Evolutionary conservation across 176 grass and related monocot species (phyloP), one percentile per base, ranked within the genome.

Genomic region (Aegilops umbellulata): DNA sequence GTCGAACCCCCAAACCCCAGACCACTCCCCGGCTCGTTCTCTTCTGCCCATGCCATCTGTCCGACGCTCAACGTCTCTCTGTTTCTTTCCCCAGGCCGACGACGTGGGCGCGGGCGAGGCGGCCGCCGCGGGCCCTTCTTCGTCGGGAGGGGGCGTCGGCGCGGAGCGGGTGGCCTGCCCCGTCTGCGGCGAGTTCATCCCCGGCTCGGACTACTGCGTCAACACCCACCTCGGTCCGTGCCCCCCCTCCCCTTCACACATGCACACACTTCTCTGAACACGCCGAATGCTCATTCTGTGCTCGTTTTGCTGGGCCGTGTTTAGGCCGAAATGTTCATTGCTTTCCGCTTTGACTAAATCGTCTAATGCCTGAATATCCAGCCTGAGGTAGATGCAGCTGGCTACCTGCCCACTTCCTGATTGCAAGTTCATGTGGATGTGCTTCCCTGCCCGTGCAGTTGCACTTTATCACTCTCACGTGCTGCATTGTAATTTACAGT

Each of bases 141-240:
- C 81, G 35, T 29, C 83, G 19, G 82, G 86, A 60, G 77, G 74
- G 51, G 10, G 31, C 34, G 58, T 7, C 15, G 55, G 17, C 10
- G 32, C 32, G 65, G 97, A 88, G 61, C 82, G 74, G 90, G 92
- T 99, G 65, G 51, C 71, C 9, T 99, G 97, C 84, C 92, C 94
- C 9, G 90, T 94, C 60, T 96, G 97, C 82, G 92, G 88, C 80
- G 88, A 87, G 65, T 88, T 85, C 25, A 92, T 99, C 84, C 86
- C 60, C 7, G 92, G 90, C 49, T 91, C 84, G 1, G 92, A 91
- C 62, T 93, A 91, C 92, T 78, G 63, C 47, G 83, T 99, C 42
- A 99, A 96, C 51, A 76, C 86, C 5, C 92, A 96, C 86, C 87
- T 94, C n/a, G 97, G 97, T 96, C 20, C 36, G 88, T 78, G 0